Conservation (phyloP, 805 yeast genomes). For the Nakazawaea molendinolei region DNA sequence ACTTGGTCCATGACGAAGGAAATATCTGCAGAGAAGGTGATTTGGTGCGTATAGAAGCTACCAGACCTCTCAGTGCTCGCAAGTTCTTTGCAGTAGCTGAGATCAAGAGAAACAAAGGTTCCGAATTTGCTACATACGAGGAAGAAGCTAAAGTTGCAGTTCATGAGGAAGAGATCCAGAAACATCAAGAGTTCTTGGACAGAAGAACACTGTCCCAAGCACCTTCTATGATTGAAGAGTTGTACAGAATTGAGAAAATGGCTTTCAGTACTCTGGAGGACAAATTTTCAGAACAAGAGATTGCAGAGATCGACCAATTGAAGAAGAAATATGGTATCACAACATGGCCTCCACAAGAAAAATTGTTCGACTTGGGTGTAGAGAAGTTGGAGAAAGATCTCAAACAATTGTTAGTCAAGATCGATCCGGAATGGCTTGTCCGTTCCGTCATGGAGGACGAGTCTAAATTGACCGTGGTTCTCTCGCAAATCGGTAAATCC, state of each 20-base stretch:
- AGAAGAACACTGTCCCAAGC: slow-evolving; percentile 31
- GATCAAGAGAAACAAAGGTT: slow-evolving; percentile 83
- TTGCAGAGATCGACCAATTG: slow-evolving; percentile 29
- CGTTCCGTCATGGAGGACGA: slow-evolving; percentile 19
- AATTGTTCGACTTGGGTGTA: slow-evolving; percentile 31
- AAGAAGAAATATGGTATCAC: slow-evolving; percentile 39
- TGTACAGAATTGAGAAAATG: slow-evolving; percentile 16
- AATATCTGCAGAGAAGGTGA: slow-evolving; percentile 92
- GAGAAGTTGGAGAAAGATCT: slow-evolving; percentile 23
- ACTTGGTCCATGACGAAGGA: slow-evolving; percentile 89
- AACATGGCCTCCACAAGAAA: slow-evolving; percentile 38
- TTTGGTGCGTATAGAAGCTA: slow-evolving; percentile 84
- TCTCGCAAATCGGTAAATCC: slow-evolving; percentile 26
- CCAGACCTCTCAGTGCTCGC: slow-evolving; percentile 75
- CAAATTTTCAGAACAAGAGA: slow-evolving; percentile 22
- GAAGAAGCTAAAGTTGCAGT: slow-evolving; percentile 65
- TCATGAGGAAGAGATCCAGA: slow-evolving; percentile 53
- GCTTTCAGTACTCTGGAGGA: slow-evolving; percentile 13
- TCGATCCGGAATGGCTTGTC: slow-evolving; percentile 22
- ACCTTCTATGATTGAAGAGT: slow-evolving; percentile 24
- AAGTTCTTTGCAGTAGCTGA: slow-evolving; percentile 91
- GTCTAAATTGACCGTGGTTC: slow-evolving; percentile 25
- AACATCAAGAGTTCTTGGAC: slow-evolving; percentile 46
- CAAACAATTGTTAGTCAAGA: slow-evolving; percentile 27
- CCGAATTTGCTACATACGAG: slow-evolving; percentile 79